Evolutionary conservation across 2,329 filamentous ascomycete genomes (phyloP).

Genomic region (Aureobasidium sp.): DNA sequence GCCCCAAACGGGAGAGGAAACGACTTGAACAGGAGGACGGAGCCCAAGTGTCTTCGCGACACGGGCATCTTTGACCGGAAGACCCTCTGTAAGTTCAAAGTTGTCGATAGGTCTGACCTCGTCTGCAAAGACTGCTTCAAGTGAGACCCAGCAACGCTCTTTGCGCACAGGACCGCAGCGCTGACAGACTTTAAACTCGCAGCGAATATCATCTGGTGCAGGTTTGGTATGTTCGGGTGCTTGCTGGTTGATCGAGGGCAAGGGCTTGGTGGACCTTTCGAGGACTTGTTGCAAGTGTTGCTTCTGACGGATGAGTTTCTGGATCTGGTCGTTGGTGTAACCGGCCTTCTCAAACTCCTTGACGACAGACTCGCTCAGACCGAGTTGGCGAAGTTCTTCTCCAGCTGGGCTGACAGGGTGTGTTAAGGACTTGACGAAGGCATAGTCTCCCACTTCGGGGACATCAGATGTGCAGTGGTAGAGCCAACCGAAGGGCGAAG

Average conservation of each 20-base stretch:
- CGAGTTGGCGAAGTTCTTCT: conserved; percentile 18
- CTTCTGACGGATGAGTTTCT: conserved; percentile 37
- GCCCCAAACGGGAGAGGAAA: background rate
- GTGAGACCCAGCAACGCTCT: conserved; percentile 40
- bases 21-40: conserved; percentile 11
- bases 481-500: conserved; percentile 60
- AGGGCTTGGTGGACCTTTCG: background rate
- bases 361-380: conserved; percentile 36
- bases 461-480: conserved; percentile 64
- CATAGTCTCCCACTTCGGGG: background rate
- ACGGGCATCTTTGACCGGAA: conserved; percentile 32
- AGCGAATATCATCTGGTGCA: conserved; percentile 21
- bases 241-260: background rate
- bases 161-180: conserved; percentile 43
- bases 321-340: conserved; percentile 38
- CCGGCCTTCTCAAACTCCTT: conserved; percentile 35
- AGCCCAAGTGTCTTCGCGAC: conserved; percentile 32
- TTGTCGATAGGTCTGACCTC: conserved; percentile 28
- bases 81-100: conserved; percentile 23
- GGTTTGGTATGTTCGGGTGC: background rate
- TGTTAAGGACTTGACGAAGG: background rate
- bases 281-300: conserved; percentile 19
- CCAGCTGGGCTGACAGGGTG: conserved; percentile 2
- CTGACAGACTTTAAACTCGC: conserved; percentile 42
- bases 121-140: conserved; percentile 37